phyloP scores from a whole-genome alignment of 2,329 filamentous ascomycete species.

The Aspergillus thermomutatus region DNA sequence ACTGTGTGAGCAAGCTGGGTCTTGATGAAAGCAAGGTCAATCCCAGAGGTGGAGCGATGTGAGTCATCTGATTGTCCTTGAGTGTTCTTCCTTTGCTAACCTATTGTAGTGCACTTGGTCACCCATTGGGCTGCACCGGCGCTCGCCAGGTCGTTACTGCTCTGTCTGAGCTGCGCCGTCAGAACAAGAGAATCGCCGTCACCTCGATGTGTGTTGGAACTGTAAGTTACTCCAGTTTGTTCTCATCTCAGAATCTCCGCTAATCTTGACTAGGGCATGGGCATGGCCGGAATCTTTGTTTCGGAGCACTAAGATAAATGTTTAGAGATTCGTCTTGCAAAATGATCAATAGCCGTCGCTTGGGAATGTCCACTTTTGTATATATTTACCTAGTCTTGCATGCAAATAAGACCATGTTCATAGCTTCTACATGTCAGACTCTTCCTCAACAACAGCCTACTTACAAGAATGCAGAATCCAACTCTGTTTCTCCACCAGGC shows the following conservation, averaged over 20 bases:
- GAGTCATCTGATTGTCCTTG: conserved; percentile 14
- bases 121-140: conserved; percentile 86
- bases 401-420: background rate
- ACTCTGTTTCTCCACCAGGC: too few relatives aligned
- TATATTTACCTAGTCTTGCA: background rate
- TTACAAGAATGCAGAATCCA: too few relatives aligned
- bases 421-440: background rate
- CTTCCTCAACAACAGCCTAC: background rate
- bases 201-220: conserved; percentile 95
- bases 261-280: conserved; percentile 43
- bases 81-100: conserved; percentile 8
- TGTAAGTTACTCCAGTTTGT: conserved; percentile 49
- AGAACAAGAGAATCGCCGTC: conserved; percentile 73
- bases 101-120: conserved; percentile 67
- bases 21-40: conserved; percentile 83
- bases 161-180: conserved; percentile 79
- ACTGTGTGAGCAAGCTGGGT: conserved; percentile 79
- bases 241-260: background rate
- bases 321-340: background rate
- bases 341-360: background rate
- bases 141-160: conserved; percentile 86
- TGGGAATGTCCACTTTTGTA: background rate
- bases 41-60: conserved; percentile 86
- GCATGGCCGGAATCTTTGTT: conserved; percentile 92
- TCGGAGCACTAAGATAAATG: conserved; percentile 61